These are phyloP conservation scores for Suillus plorans DNA, from an alignment of 768 basidiomycete genomes.

Conservation along the genomic window DNA sequence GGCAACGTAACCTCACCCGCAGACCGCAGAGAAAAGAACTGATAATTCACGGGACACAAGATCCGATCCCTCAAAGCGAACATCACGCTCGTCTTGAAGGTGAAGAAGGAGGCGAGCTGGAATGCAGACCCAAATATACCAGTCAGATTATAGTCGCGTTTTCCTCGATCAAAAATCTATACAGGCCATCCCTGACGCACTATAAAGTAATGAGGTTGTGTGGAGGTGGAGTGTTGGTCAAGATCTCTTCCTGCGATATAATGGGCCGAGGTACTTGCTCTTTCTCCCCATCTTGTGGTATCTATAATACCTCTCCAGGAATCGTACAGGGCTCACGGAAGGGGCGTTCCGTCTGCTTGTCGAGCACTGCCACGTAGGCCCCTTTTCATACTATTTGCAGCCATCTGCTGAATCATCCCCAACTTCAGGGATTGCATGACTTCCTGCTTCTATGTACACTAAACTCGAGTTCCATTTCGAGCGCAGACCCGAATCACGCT, in stretches of 20 bases:
- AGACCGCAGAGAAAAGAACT: too few species aligned
- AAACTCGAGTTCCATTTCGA: conserved; percentile 57
- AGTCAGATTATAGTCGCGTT: conserved; percentile 53
- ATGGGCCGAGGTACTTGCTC: conserved; percentile 43
- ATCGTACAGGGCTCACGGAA: conserved; percentile 56
- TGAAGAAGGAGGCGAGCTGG: too few species aligned
- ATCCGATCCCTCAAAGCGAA: conserved; percentile 48
- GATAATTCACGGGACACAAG: conserved; percentile 50
- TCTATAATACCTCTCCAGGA: conserved; percentile 39
- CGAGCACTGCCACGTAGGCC: conserved; percentile 73
- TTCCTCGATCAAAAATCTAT: conserved; percentile 60
- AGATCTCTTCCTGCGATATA: conserved; percentile 50
- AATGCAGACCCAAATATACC: conserved; percentile 32
- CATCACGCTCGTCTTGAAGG: conserved; percentile 49
- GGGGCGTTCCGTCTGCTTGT: conserved; percentile 62
- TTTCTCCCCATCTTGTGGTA: background rate
- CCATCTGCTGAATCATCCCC: background rate
- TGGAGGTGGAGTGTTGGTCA: conserved; percentile 52
- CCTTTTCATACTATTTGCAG: background rate
- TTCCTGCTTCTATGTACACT: conserved; percentile 52
- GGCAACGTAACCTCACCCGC: too few species aligned
- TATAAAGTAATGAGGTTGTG: conserved; percentile 46
- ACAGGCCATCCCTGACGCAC: conserved; percentile 59
- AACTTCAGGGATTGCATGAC: conserved; percentile 65
- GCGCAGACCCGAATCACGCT: conserved; percentile 31